phyloP scores from a whole-genome alignment of 768 basidiomycete species.

The Leccinellum luteum region DNA sequence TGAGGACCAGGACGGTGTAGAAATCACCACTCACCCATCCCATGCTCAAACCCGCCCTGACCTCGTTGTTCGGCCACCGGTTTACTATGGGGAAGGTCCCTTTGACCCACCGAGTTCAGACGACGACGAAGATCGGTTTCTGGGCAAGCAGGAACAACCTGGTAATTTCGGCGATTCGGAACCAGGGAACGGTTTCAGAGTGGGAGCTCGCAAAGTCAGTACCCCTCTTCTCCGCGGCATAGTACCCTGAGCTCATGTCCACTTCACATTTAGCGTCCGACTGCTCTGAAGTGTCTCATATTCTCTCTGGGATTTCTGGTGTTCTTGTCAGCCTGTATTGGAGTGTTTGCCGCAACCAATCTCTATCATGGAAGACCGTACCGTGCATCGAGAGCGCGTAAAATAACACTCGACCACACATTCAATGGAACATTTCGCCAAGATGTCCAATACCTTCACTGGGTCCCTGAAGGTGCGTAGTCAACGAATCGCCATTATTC shows the following conservation, averaged over 20 bases:
- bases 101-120: slow-evolving; percentile 82
- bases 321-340: slow-evolving; percentile 62
- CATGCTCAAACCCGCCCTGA: slow-evolving; percentile 6
- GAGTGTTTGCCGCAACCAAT: slow-evolving; percentile 70
- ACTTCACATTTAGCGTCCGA: slow-evolving; percentile 37
- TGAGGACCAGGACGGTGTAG: slow-evolving; percentile 18
- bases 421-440: slow-evolving; percentile 86
- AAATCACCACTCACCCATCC: slow-evolving; percentile 5
- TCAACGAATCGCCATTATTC: background rate
- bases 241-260: slow-evolving; percentile 6
- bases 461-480: slow-evolving; percentile 87
- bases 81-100: slow-evolving; percentile 73
- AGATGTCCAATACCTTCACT: slow-evolving; percentile 52
- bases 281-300: slow-evolving; percentile 60
- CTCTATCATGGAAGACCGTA: slow-evolving; percentile 58
- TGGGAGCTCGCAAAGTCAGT: slow-evolving; percentile 39
- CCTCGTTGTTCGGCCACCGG: slow-evolving; percentile 26
- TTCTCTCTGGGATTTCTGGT: slow-evolving; percentile 60
- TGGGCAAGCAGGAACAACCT: slow-evolving; percentile 42
- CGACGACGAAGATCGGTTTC: slow-evolving; percentile 47
- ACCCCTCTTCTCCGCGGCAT: background rate
- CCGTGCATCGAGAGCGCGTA: slow-evolving; percentile 52
- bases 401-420: slow-evolving; percentile 84
- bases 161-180: slow-evolving; percentile 22
- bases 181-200: slow-evolving; percentile 31